Evolutionary conservation across 106 monocot genomes (phyloP).

Genomic region (Apostasia ramifera): DNA sequence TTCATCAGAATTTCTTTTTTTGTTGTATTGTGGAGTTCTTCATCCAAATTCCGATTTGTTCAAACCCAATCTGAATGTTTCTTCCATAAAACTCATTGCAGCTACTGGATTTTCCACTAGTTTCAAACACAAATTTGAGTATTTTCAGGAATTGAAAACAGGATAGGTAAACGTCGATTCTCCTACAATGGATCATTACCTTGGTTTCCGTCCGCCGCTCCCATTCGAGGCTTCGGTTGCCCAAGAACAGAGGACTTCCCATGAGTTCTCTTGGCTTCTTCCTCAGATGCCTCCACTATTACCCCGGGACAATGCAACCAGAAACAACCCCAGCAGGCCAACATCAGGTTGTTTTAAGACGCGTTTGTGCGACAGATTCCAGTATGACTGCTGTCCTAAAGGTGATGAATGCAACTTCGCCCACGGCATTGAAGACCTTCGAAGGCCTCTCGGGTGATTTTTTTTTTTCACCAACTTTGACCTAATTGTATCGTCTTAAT

Average conservation of each 20-base stretch:
- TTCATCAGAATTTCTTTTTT: too few species aligned
- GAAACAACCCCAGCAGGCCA: neutral
- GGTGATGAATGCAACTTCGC: constrained; percentile 15
- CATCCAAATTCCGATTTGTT: too few species aligned
- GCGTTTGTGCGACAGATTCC: constrained; percentile 9
- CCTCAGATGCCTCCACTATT: neutral
- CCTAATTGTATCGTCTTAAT: neutral
- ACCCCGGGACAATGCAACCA: neutral
- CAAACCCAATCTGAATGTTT: too few species aligned
- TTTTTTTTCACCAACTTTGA: neutral
- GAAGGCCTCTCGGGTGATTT: neutral
- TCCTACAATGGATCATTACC: too few species aligned
- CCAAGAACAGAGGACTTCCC: constrained; percentile 1
- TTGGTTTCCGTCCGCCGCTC: too few species aligned
- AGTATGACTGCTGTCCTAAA: constrained; percentile 14
- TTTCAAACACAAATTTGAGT: too few species aligned
- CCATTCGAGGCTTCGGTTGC: neutral
- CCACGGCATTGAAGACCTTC: constrained; percentile 11
- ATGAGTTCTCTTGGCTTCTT: neutral
- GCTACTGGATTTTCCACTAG: too few species aligned
- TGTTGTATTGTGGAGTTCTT: too few species aligned
- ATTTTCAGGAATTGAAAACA: too few species aligned
- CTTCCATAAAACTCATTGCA: too few species aligned
- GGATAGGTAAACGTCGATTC: too few species aligned
- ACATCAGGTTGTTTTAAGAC: constrained; percentile 14